Percentiles rank a stretch among this genome's conserved stretches.
phyloP scores from a whole-genome alignment of 257 asterid species.

The Solanum dulcamara region DNA sequence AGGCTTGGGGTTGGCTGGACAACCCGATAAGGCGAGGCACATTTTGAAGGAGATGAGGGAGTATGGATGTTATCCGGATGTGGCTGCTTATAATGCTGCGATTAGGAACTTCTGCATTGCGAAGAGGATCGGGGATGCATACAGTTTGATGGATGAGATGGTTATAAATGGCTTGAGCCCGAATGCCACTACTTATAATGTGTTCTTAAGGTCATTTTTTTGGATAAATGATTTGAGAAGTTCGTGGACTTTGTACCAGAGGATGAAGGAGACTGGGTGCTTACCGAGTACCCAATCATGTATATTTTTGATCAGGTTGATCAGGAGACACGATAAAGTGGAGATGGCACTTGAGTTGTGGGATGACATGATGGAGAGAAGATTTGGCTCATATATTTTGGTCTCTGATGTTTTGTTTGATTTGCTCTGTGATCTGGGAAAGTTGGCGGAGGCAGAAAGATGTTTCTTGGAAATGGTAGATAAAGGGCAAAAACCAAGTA shows the following conservation, averaged over 20 bases:
- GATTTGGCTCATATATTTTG: slow-evolving; percentile 66
- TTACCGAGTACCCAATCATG: slow-evolving; percentile 77
- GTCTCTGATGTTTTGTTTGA: slow-evolving; percentile 66
- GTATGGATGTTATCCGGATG: slow-evolving; percentile 80
- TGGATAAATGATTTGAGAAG: slow-evolving; percentile 58
- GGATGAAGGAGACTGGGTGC: slow-evolving; percentile 61
- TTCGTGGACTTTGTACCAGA: slow-evolving; percentile 65
- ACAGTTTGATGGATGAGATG: slow-evolving; percentile 68
- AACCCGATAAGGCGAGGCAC: slow-evolving; percentile 83
- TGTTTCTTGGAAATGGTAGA: slow-evolving; percentile 90
- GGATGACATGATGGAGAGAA: slow-evolving; percentile 82
- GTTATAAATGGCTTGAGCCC: slow-evolving; percentile 57
- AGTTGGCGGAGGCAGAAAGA: slow-evolving; percentile 64
- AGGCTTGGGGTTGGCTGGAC: slow-evolving; percentile 79
- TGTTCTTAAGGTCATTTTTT: slow-evolving; percentile 57
- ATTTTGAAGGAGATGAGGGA: slow-evolving; percentile 87
- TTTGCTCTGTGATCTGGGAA: slow-evolving; percentile 78
- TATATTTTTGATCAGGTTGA: slow-evolving; percentile 72
- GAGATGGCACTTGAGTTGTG: slow-evolving; percentile 75
- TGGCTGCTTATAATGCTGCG: slow-evolving; percentile 77
- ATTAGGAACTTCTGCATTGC: slow-evolving; percentile 87
- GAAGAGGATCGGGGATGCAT: slow-evolving; percentile 59
- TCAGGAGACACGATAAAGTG: slow-evolving; percentile 60
- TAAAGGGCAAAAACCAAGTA: slow-evolving; percentile 78
- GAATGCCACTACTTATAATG: slow-evolving; percentile 75